Base-by-base conservation (phyloP, 2,329 filamentous ascomycete genomes). In the Monosporascus cannonballus region DNA sequence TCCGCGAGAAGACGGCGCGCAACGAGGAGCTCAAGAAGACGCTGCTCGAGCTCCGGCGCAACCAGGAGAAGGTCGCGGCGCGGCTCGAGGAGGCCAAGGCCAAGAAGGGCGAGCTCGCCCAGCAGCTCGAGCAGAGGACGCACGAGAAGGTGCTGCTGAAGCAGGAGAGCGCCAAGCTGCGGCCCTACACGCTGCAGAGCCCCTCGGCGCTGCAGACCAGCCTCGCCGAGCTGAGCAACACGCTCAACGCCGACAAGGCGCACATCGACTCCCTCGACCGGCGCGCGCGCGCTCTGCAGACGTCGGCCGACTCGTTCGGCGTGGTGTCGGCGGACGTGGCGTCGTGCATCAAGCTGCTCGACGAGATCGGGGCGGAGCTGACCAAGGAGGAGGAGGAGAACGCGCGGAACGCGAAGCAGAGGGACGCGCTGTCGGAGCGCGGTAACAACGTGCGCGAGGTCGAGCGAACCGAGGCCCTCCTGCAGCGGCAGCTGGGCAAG, bases 301-400 rank as follows among this genome's bases (percentile, higher is more conserved):
- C 93, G 1, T 96, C 90, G 7, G 85, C 86, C 3, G 93, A 97
- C 69, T 93, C 91, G 0, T 97, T 97, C 67, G 78, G 82, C 3
- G 85, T 95, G 0, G 90, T 96, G 1, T 79, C 86, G 8, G 83
- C 87, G 11, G 94, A 99, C 64, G 90, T 99, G 17, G 85, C 89
- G 7, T 86, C 87, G 2, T 95, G 92, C 65, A 91, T 91, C 64
- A 93, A 93, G 64, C 79, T 97, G 14, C 82, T 97, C 4, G 90
- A 94, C 51, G 93, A 97, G 61, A 89, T 96, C 20, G 80, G 87
- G 3, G 74, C 76, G n/a, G 94, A 97, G 67, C 73, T 99, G 4
- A 76, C 84, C 46, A 95, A 93, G 68, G 93, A 97, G 70, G 93
- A 97, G 46, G 92, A 97, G 54, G 92, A 96, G 69, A 83, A 89